These are phyloP conservation scores for Suhomyces ambrosiae DNA, from an alignment of 1,139 yeast genomes.

Conservation along the genomic window DNA sequence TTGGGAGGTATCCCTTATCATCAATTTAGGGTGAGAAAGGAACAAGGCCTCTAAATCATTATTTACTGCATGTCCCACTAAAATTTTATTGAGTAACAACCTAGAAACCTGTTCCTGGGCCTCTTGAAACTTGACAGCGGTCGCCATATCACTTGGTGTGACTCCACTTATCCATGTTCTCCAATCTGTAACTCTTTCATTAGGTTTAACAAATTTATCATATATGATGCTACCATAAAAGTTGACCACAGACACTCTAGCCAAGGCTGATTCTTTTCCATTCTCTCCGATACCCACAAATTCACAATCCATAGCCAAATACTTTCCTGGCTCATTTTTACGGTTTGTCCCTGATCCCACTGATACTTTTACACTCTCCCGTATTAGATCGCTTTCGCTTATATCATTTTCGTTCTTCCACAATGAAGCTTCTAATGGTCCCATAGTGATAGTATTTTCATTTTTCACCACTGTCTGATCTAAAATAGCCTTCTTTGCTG, in stretches of 20 bases:
- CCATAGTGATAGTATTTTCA: conserved; percentile 6
- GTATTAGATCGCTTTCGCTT: conserved; percentile 17
- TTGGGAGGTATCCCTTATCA: conserved; percentile 74
- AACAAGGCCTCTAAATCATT: conserved; percentile 74
- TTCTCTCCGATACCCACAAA: conserved; percentile 88
- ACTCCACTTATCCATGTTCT: conserved; percentile 95
- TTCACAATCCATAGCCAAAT: conserved; percentile 87
- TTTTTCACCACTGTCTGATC: conserved; percentile 5
- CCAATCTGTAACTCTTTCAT: conserved; percentile 81
- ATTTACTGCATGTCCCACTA: conserved; percentile 85
- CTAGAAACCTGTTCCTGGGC: conserved; percentile 63
- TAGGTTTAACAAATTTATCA: conserved; percentile 77
- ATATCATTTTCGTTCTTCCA: conserved; percentile 34
- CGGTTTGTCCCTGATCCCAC: background rate
- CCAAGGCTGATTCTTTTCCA: conserved; percentile 71
- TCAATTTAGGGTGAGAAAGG: conserved; percentile 64
- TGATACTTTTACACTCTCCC: conserved; percentile 2
- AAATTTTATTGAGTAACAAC: conserved; percentile 50
- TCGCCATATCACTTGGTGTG: conserved; percentile 63
- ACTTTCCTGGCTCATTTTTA: conserved; percentile 61
- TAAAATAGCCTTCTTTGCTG: background rate
- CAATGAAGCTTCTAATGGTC: conserved; percentile 30
- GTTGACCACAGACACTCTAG: conserved; percentile 85
- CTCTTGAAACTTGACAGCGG: conserved; percentile 64
- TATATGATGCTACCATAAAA: conserved; percentile 71